Percentiles rank a stretch among this genome's conserved stretches.
Conservation (phyloP, 1,284 basidiomycete species). For the Chiua sp. region DNA sequence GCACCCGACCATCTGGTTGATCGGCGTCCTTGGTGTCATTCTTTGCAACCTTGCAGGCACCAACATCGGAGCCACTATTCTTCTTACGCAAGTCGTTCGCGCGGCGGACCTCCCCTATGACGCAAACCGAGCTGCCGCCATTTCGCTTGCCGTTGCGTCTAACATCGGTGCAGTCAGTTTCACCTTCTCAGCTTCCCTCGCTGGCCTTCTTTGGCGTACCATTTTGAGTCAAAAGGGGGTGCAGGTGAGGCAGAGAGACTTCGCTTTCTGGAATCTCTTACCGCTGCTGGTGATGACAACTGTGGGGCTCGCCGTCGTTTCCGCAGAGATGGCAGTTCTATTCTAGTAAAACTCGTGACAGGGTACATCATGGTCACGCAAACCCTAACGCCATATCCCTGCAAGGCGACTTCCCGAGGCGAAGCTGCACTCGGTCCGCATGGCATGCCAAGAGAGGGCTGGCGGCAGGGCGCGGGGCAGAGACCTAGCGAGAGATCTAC, state of each 20-base stretch:
- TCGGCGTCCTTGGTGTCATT: constrained; percentile 68
- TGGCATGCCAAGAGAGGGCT: neutral
- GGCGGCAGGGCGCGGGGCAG: neutral
- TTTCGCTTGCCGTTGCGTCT: constrained; percentile 78
- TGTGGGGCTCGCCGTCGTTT: constrained; percentile 60
- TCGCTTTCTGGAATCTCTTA: constrained; percentile 76
- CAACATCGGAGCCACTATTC: constrained; percentile 95
- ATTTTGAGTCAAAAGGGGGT: constrained; percentile 86
- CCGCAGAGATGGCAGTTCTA: constrained; percentile 67
- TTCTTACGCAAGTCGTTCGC: constrained; percentile 67
- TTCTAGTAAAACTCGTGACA: constrained; percentile 30
- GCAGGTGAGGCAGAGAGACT: constrained; percentile 65
- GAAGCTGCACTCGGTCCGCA: neutral
- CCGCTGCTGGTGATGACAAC: constrained; percentile 59
- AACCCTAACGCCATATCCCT: neutral
- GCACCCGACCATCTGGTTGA: constrained; percentile 58
- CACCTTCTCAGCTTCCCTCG: constrained; percentile 90
- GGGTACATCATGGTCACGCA: neutral
- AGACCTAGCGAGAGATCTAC: neutral
- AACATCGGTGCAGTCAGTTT: constrained; percentile 95
- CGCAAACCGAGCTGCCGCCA: constrained; percentile 47
- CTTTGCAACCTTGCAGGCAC: constrained; percentile 93
- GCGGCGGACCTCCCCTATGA: constrained; percentile 31
- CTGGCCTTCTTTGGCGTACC: constrained; percentile 86
- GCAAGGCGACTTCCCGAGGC: no score